Evolutionary conservation across 2,329 filamentous ascomycete genomes (phyloP), one percentile per base, ranked within the genome.

Genomic region (Leptographium lundbergii): DNA sequence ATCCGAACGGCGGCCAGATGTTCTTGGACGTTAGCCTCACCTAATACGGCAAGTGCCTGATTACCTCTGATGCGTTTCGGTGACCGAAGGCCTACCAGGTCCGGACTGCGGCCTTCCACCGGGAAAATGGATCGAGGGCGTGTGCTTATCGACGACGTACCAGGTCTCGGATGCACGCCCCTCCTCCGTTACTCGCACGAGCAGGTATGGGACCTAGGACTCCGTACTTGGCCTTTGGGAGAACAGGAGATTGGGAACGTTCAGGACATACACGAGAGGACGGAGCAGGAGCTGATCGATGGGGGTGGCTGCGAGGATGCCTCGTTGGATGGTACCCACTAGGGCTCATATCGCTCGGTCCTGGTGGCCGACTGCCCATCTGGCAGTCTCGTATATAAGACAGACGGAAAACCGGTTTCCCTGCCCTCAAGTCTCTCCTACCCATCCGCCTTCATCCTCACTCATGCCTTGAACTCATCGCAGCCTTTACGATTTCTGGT

Each of bases 11-110:
- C 42, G 19, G 55, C 29, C 25, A 19, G 14, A n/a, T 10, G 22
- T 48, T 57, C 32, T 51, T 14, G 52, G 59, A 58, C 50, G 27
- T 54, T 56, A 55, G 50, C 45, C 52, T 61, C 51, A 54, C 70
- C 70, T 63, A 68, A 71, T 70, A 62, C 67, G 69, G 71, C 67
- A 72, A 69, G 65, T 65, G 68, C 63, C 67, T 68, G 69, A 67
- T 68, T 66, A 69, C 71, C 66, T 63, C 62, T 67, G 67, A 70
- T 68, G 67, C 69, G 66, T 68, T 74, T 76, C 74, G 74, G 74
- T 74, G 66, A 73, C 74, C 74, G 74, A 75, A 67, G 65, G 62
- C 65, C 67, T 65, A 66, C 34, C 69, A 66, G 52, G 65, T 62
- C 71, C 73, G 72, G 73, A 70, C 70, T 60, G 58, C 63, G 65